A percentile compares a stretch with the other conserved stretches of the same genome.
These are phyloP conservation scores for Hypoxylon cercidicola DNA, from an alignment of 495 filamentous ascomycete species.

Conservation along the genomic window DNA sequence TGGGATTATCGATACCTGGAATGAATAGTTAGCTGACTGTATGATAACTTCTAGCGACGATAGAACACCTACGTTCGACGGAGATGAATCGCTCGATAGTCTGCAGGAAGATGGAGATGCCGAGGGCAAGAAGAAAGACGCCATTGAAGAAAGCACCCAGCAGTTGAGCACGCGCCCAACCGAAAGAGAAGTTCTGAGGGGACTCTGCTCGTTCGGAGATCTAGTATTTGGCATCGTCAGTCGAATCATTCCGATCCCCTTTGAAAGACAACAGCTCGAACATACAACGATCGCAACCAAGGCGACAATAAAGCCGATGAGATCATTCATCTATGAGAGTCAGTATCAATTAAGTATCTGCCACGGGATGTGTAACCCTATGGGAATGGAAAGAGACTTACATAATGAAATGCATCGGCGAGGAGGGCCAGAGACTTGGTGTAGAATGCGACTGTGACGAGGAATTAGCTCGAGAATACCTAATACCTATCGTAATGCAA, in stretches of 20 bases:
- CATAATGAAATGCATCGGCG: constrained; percentile 97
- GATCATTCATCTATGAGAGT: constrained; percentile 79
- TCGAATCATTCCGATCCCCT: constrained; percentile 3
- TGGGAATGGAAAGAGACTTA: constrained; percentile 50
- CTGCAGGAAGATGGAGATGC: constrained; percentile 91
- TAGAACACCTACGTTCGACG: constrained; percentile 43
- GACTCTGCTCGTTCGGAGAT: constrained; percentile 54
- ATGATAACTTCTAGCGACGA: too few relatives aligned
- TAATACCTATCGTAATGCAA: neutral
- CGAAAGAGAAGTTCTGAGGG: constrained; percentile 54
- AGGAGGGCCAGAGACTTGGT: constrained; percentile 90
- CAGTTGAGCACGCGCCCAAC: constrained; percentile 94
- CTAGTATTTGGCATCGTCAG: constrained; percentile 36
- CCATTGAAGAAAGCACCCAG: constrained; percentile 96
- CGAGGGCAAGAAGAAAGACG: constrained; percentile 91
- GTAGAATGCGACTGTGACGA: constrained; percentile 72
- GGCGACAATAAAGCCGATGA: constrained; percentile 85
- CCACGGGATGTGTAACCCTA: neutral
- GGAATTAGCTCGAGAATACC: constrained; percentile 10
- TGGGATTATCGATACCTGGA: constrained; percentile 73
- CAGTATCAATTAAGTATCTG: constrained; percentile 17
- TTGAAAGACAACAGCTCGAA: neutral
- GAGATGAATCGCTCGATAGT: constrained; percentile 85
- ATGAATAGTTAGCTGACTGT: constrained; percentile 50
- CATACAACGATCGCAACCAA: constrained; percentile 81